Conservation (phyloP, 108 stramenopile species). For the Cyclotella baltica region DNA sequence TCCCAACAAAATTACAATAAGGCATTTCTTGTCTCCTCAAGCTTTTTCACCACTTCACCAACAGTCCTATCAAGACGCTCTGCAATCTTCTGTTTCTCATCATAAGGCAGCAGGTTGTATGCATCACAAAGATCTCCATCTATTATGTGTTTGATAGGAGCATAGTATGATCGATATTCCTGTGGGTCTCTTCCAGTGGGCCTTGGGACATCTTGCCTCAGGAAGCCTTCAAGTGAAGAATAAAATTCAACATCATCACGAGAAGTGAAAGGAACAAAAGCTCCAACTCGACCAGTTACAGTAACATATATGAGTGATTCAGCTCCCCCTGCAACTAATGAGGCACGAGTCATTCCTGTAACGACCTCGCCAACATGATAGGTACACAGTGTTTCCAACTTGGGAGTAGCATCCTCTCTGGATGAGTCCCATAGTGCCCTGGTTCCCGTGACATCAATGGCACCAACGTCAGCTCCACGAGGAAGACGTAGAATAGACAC, state of each 20-base stretch:
- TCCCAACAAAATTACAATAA: too few relatives aligned
- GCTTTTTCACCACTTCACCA: slow-evolving; percentile 95
- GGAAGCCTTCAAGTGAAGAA: slow-evolving; percentile 88
- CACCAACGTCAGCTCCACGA: slow-evolving; percentile 76
- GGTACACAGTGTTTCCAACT: slow-evolving; percentile 85
- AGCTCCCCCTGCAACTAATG: slow-evolving; percentile 89
- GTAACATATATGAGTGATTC: slow-evolving; percentile 95
- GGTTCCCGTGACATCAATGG: slow-evolving; percentile 75
- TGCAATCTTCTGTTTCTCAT: slow-evolving; percentile 88
- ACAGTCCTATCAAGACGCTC: slow-evolving; percentile 90
- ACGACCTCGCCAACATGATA: slow-evolving; percentile 95
- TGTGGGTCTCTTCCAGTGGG: slow-evolving; percentile 94
- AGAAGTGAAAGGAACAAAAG: slow-evolving; percentile 91
- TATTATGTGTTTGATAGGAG: slow-evolving; percentile 91
- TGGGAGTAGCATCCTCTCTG: slow-evolving; percentile 73
- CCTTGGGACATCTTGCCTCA: slow-evolving; percentile 82
- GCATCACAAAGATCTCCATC: slow-evolving; percentile 98
- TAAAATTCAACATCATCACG: slow-evolving; percentile 97
- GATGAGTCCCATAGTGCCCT: slow-evolving; percentile 82
- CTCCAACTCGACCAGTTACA: slow-evolving; percentile 93
- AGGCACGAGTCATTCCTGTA: slow-evolving; percentile 90
- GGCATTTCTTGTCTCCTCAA: slow-evolving; percentile 91
- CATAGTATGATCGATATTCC: slow-evolving; percentile 93
- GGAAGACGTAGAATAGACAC: slow-evolving; percentile 92
- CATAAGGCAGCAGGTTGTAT: slow-evolving; percentile 74